Percentiles rank a stretch among this genome's conserved stretches.
Evolutionary conservation across 2,329 filamentous ascomycete genomes (phyloP).

Genomic region (Sporothrix globosa): DNA sequence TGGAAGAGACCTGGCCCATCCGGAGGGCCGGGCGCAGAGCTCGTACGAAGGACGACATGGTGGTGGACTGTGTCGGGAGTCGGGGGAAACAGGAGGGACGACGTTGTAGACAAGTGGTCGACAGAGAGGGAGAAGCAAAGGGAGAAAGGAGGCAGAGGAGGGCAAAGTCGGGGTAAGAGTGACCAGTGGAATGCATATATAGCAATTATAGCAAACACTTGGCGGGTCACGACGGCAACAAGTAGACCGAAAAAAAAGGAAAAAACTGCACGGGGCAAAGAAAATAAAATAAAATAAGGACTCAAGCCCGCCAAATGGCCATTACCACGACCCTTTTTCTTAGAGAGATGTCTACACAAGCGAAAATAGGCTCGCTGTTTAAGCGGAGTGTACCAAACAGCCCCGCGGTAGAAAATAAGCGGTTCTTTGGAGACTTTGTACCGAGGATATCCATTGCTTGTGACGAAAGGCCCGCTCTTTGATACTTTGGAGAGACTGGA

Average conservation of each 20-base stretch:
- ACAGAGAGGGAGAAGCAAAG: not conserved
- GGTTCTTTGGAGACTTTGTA: slow-evolving; percentile 33
- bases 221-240: slow-evolving; percentile 15
- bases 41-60: slow-evolving; percentile 56
- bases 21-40: slow-evolving; percentile 57
- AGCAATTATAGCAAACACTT: not conserved
- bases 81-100: not conserved
- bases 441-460: slow-evolving; percentile 41
- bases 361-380: slow-evolving; percentile 1
- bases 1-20: slow-evolving; percentile 45
- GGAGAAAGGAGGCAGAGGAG: slow-evolving; percentile 7
- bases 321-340: not conserved
- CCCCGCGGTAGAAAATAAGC: slow-evolving; percentile 33
- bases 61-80: slow-evolving; percentile 29
- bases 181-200: slow-evolving; percentile 24
- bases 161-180: slow-evolving; percentile 21
- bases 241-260: not conserved
- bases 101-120: not conserved
- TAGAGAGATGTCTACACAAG: slow-evolving; percentile 15
- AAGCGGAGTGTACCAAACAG: slow-evolving; percentile 6
- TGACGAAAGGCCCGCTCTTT: slow-evolving; percentile 15
- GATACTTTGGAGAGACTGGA: too few relatives aligned
- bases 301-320: not conserved
- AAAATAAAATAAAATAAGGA: not conserved
- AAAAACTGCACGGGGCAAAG: not conserved